phyloP scores from a whole-genome alignment of 192 early-diverging fungal genomes.

The Dispira simplex region DNA sequence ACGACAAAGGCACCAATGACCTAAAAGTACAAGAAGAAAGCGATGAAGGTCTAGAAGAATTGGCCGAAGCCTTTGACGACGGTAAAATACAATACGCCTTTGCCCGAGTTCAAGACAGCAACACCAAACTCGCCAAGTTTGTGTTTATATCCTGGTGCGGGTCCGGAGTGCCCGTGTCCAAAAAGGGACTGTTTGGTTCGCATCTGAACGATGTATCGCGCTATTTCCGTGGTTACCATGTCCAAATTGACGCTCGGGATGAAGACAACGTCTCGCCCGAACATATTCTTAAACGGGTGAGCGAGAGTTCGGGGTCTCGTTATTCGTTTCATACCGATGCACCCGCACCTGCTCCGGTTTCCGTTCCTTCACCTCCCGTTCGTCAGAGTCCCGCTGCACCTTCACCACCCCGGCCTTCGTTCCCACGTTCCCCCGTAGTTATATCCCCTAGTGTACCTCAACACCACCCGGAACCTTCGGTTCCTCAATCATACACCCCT shows the following conservation, averaged over 20 bases:
- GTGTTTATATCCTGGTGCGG: conserved; percentile 94
- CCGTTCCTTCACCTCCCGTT: too few relatives aligned
- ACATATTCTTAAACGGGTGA: conserved; percentile 73
- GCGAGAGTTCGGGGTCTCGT: conserved; percentile 74
- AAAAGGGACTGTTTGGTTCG: conserved; percentile 76
- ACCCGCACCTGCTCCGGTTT: neutral
- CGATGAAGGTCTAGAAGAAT: conserved; percentile 65
- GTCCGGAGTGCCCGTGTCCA: conserved; percentile 77
- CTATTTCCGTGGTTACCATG: conserved; percentile 64
- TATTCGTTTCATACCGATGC: conserved; percentile 64
- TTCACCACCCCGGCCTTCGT: too few relatives aligned
- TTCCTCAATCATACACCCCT: conserved; percentile 13
- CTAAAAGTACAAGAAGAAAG: conserved; percentile 25
- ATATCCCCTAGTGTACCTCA: too few relatives aligned
- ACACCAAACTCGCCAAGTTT: conserved; percentile 72
- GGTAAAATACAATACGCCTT: conserved; percentile 85
- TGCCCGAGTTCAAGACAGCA: conserved; percentile 67
- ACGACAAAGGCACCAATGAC: conserved; percentile 55
- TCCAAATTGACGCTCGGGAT: conserved; percentile 74
- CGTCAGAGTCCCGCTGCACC: too few relatives aligned
- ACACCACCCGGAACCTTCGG: neutral
- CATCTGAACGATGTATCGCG: conserved; percentile 70
- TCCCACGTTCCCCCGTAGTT: too few relatives aligned
- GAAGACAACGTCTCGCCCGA: conserved; percentile 68
- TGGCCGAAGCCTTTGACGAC: conserved; percentile 83